Percentiles rank a stretch among this genome's conserved stretches.
Evolutionary conservation across 225 moss, liverwort and hornwort species (phyloP).

Genomic region (Takakia lepidozioides): DNA sequence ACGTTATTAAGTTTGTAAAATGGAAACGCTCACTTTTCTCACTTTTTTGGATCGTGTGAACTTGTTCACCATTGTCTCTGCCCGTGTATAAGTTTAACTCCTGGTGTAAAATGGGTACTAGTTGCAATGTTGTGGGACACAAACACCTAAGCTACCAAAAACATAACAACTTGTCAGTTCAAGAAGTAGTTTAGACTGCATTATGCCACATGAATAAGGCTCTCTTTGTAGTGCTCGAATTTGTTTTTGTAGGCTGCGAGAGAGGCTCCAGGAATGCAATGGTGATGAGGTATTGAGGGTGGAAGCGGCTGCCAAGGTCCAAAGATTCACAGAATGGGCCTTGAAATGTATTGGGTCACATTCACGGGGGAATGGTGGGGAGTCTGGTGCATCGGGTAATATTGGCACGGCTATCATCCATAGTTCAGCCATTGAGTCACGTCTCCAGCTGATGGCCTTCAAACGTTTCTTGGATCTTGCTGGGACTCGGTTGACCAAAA

Average conservation of each 20-base stretch:
- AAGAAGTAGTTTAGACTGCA: too few relatives aligned
- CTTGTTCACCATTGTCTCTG: neutral
- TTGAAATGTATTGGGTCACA: constrained; percentile 98
- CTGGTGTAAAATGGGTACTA: too few relatives aligned
- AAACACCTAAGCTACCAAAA: too few relatives aligned
- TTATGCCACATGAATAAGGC: neutral
- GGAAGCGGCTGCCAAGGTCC: constrained; percentile 93
- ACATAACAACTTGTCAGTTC: too few relatives aligned
- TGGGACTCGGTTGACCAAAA: constrained; percentile 59
- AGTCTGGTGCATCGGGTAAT: constrained; percentile 43
- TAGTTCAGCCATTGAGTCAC: constrained; percentile 76
- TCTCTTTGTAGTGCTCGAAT: neutral
- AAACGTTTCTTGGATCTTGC: constrained; percentile 83
- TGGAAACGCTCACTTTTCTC: too few relatives aligned
- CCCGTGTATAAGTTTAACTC: neutral
- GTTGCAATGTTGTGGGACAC: too few relatives aligned
- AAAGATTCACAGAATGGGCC: constrained; percentile 98
- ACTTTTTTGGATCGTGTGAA: too few relatives aligned
- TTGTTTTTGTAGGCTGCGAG: constrained; percentile 55
- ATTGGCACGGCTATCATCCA: constrained; percentile 47
- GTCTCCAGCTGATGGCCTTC: constrained; percentile 82
- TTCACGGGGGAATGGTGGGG: constrained; percentile 62
- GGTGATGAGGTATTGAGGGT: constrained; percentile 91
- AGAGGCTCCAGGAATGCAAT: constrained; percentile 94
- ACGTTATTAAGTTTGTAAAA: too few relatives aligned